Evolutionary conservation across 495 filamentous ascomycete genomes (phyloP).

Genomic region (Durotheca rogersii): DNA sequence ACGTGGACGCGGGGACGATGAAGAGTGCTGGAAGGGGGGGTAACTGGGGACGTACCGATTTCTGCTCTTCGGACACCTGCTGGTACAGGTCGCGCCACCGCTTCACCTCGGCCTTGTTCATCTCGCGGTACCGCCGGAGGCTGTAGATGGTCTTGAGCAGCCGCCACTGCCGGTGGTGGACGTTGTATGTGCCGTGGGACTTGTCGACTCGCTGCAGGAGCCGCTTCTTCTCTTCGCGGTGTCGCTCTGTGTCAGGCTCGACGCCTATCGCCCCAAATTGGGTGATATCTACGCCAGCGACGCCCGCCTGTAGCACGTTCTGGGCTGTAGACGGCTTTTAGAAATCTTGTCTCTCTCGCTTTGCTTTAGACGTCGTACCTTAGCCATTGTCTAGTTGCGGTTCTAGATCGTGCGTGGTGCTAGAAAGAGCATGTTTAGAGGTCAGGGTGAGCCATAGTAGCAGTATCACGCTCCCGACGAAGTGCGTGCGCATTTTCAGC

Average conservation of each 20-base stretch:
- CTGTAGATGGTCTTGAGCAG: constrained; percentile 37
- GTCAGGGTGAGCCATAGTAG: neutral
- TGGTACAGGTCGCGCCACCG: constrained; percentile 30
- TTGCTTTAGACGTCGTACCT: neutral
- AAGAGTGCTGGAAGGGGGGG: neutral
- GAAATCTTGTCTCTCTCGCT: neutral
- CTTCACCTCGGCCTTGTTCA: constrained; percentile 24
- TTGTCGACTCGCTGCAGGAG: constrained; percentile 13
- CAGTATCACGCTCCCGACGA: neutral
- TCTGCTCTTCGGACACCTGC: constrained; percentile 31
- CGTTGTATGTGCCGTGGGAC: constrained; percentile 13
- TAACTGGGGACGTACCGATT: constrained; percentile 10
- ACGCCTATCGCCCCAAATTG: neutral
- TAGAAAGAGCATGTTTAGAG: neutral
- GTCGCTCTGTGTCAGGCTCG: constrained; percentile 1
- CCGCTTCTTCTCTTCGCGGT: constrained; percentile 12
- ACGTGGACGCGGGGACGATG: neutral
- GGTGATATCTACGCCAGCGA: neutral
- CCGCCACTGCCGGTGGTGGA: constrained; percentile 31
- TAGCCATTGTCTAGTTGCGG: neutral
- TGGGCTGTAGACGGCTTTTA: neutral
- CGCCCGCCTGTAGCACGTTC: neutral
- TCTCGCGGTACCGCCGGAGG: constrained; percentile 32
- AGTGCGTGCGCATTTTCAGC: neutral
- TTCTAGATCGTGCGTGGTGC: neutral